phyloP scores from a whole-genome alignment of 495 filamentous ascomycete genomes.

The Hyaloscypha hepaticicola region DNA sequence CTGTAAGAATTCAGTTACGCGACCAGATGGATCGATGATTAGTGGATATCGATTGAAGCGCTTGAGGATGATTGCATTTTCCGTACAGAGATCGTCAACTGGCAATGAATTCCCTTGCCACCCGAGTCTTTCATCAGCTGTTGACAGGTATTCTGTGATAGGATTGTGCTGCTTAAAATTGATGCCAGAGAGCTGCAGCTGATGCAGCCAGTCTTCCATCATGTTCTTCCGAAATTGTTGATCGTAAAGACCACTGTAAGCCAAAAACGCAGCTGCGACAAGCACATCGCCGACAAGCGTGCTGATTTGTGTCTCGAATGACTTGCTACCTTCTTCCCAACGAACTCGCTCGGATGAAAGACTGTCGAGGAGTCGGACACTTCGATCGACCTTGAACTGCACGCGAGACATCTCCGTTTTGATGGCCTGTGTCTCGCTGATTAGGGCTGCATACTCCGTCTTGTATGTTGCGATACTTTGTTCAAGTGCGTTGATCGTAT shows the following conservation, averaged over 20 bases:
- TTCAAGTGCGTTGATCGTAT: constrained; percentile 80
- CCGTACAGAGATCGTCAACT: constrained; percentile 98
- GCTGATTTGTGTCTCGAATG: constrained; percentile 95
- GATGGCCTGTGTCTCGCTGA: constrained; percentile 96
- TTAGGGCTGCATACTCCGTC: constrained; percentile 90
- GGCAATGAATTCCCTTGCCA: constrained; percentile 96
- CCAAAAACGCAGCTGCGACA: constrained; percentile 91
- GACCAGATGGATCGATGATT: constrained; percentile 96
- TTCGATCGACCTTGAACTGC: constrained; percentile 96
- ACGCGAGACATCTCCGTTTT: constrained; percentile 95
- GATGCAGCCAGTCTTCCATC: constrained; percentile 95
- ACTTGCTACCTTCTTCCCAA: constrained; percentile 97
- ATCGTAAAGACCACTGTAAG: constrained; percentile 97
- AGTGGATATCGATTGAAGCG: constrained; percentile 97
- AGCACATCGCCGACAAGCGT: constrained; percentile 95
- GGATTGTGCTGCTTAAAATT: constrained; percentile 91
- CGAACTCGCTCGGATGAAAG: constrained; percentile 87
- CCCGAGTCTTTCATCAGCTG: constrained; percentile 87
- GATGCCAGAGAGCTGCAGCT: constrained; percentile 86
- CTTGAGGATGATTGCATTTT: constrained; percentile 96
- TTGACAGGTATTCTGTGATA: constrained; percentile 93
- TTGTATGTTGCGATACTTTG: constrained; percentile 95
- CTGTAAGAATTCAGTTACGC: constrained; percentile 91
- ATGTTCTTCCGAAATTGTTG: constrained; percentile 97
- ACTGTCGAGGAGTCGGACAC: constrained; percentile 89